Percentiles rank a stretch among this genome's conserved stretches.
phyloP scores from a whole-genome alignment of 331 rosid genomes.

The Spiraea crenata region DNA sequence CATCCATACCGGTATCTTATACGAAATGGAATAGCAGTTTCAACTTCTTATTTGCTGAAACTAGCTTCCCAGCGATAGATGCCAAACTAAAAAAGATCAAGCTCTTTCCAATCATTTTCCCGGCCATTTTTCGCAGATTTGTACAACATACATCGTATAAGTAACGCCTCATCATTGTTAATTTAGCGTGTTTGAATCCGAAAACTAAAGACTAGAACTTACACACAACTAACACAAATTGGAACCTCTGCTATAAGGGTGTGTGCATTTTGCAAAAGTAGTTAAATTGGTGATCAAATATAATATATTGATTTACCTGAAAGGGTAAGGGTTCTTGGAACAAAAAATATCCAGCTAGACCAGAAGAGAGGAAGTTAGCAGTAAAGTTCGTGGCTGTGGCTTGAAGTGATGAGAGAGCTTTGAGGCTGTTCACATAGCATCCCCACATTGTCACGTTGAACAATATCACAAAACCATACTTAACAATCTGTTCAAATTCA shows the following conservation, averaged over 20 bases:
- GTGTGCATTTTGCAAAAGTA: too few species aligned
- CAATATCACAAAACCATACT: slow-evolving; percentile 50
- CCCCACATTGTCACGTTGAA: slow-evolving; percentile 89
- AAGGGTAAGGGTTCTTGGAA: slow-evolving; percentile 66
- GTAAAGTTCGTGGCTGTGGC: slow-evolving; percentile 92
- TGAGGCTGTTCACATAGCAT: slow-evolving; percentile 80
- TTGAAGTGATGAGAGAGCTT: slow-evolving; percentile 81
- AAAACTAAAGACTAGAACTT: not conserved
- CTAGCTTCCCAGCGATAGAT: not conserved
- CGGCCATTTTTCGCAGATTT: not conserved
- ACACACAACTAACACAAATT: not conserved
- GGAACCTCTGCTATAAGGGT: not conserved
- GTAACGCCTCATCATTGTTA: not conserved
- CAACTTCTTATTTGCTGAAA: not conserved
- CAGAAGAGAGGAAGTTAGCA: slow-evolving; percentile 79
- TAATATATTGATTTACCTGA: slow-evolving; percentile 40
- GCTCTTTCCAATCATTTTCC: not conserved
- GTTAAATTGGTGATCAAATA: too few species aligned
- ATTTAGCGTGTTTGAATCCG: not conserved
- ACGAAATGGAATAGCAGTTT: not conserved
- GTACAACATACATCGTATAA: not conserved
- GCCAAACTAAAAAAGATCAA: not conserved
- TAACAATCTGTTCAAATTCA: slow-evolving; percentile 45
- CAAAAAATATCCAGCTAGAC: slow-evolving; percentile 73
- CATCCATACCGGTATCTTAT: not conserved